Evolutionary conservation across 768 basidiomycete species (phyloP).

Genomic region (Lactifluus subvellereus): DNA sequence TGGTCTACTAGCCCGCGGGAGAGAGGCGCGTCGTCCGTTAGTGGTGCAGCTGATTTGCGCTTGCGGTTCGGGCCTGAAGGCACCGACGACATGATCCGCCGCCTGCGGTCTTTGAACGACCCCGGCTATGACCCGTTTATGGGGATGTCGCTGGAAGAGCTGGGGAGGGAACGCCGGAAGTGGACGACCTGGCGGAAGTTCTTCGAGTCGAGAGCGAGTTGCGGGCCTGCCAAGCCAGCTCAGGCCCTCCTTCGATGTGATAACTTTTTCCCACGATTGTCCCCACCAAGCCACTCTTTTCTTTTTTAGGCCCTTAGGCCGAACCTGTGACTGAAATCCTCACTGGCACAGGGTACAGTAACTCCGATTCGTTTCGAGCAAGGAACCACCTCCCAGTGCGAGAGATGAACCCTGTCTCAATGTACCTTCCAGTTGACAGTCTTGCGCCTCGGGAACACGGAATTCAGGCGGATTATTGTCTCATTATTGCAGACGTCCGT

Average conservation of each 20-base stretch:
- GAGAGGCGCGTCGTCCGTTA: background rate
- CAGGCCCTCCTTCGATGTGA: background rate
- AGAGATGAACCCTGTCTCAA: too few species aligned
- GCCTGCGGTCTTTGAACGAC: background rate
- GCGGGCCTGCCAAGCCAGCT: background rate
- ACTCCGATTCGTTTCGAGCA: too few species aligned
- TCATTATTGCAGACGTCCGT: background rate
- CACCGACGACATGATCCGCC: background rate
- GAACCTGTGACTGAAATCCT: too few species aligned
- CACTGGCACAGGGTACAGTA: too few species aligned
- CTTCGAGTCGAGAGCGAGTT: background rate
- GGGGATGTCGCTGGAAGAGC: constrained; percentile 1
- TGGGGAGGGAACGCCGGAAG: background rate
- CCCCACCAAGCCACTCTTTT: too few species aligned
- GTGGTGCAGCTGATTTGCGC: background rate
- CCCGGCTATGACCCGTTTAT: background rate
- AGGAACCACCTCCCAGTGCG: too few species aligned
- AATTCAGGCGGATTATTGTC: background rate
- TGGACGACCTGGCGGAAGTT: background rate
- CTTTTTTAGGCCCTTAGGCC: too few species aligned
- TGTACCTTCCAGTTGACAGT: too few species aligned
- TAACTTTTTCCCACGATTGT: too few species aligned
- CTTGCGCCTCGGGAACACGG: too few species aligned
- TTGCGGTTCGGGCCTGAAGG: background rate
- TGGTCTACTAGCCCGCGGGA: background rate